Evolutionary conservation across 2,329 filamentous ascomycete genomes (phyloP), one percentile per base, ranked within the genome.

Genomic region (Trichoderma cornu-damae): DNA sequence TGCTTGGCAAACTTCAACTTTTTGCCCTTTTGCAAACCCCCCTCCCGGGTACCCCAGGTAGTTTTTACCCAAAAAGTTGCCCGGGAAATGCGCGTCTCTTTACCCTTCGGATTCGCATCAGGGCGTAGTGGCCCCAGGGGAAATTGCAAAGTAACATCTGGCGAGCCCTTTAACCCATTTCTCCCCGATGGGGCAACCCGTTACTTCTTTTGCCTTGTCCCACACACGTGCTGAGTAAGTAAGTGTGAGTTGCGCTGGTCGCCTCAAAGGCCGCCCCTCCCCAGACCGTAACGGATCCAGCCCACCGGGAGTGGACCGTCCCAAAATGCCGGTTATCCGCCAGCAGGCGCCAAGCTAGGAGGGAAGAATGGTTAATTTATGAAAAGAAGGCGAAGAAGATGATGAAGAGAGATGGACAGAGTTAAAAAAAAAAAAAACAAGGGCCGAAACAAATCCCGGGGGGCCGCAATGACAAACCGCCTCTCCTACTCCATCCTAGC

Each of bases 241-340:
- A n/a, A n/a, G n/a, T n/a, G n/a, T n/a, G n/a, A n/a, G n/a, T n/a
- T n/a, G n/a, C n/a, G n/a, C n/a, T 22, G 18, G 9, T 46, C 24
- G 46, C 28, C 50, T 53, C 50, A 53, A 44, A 28, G 50, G 49
- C 38, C n/a, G n/a, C n/a, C n/a, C n/a, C n/a, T n/a, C n/a, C 28
- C 50, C 40, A 53, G 50, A n/a, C 32, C 38, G 38, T 34, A 53
- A n/a, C 50, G 50, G 50, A 53, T 53, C 50, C 50, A 53, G 50
- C 26, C 50, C 50, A 53, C 50, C 40, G 50, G 50, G 38, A 43
- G 50, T 53, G 50, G 50, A 53, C 22, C 50, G 50, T 50, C 30
- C 54, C 54, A 50, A 48, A 37, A 38, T 57, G 54, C 54, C 54
- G 54, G 54, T 57, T 57, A 57, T 57, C 54, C 54, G 54, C 54